Evolutionary conservation across 2,329 filamentous ascomycete species (phyloP).

Genomic region (Ascomycota sp.): DNA sequence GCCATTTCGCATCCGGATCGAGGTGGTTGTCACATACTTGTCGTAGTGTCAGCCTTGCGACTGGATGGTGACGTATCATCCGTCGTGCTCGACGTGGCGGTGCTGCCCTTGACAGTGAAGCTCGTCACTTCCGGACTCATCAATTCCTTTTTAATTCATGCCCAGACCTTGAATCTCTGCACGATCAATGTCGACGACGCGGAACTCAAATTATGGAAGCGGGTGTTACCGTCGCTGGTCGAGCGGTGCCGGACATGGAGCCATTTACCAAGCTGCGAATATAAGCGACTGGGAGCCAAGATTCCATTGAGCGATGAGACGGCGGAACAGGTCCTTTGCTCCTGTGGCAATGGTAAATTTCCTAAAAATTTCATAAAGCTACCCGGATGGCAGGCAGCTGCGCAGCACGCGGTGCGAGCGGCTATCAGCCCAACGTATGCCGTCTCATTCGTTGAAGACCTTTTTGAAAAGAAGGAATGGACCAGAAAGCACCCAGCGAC

Average conservation of each 20-base stretch:
- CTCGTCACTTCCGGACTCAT: conserved; percentile 12
- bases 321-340: conserved; percentile 19
- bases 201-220: conserved; percentile 34
- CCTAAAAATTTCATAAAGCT: conserved; percentile 17
- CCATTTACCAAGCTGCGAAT: conserved; percentile 21
- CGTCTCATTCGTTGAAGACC: conserved; percentile 19
- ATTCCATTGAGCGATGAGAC: conserved; percentile 17
- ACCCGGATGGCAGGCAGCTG: conserved; percentile 20
- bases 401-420: conserved; percentile 25
- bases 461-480: conserved; percentile 4
- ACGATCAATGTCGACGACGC: conserved; percentile 23
- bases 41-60: conserved; percentile 17
- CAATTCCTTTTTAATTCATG: conserved; percentile 16
- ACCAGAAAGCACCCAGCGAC: too few species aligned
- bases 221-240: conserved; percentile 17
- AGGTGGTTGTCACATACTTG: conserved; percentile 18
- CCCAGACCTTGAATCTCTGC: conserved; percentile 15
- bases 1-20: conserved; percentile 14
- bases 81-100: conserved; percentile 23
- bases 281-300: conserved; percentile 12
- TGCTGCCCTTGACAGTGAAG: conserved; percentile 19
- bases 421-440: conserved; percentile 34
- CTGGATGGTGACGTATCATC: conserved; percentile 20
- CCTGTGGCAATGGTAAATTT: conserved; percentile 21
- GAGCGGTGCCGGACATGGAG: conserved; percentile 27